Percentiles rank a stretch among this genome's conserved stretches.
These are phyloP conservation scores for Tetraselmis striata DNA, from an alignment of 139 green algal genomes.

Conservation along the genomic window DNA sequence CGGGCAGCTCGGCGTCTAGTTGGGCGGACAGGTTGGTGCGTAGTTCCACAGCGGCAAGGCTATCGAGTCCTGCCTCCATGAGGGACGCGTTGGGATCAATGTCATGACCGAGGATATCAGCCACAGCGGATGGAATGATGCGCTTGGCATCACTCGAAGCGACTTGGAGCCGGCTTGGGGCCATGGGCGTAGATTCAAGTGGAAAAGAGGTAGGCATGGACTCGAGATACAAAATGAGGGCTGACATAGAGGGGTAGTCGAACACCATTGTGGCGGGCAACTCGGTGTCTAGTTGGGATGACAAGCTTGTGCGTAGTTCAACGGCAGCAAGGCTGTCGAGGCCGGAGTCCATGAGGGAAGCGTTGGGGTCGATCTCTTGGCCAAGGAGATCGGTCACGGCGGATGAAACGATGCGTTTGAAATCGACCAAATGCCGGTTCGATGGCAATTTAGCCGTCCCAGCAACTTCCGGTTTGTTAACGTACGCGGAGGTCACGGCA, in stretches of 20 bases:
- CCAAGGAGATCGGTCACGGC: conserved; percentile 18
- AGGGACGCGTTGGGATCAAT: conserved; percentile 14
- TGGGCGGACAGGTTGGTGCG: conserved; percentile 29
- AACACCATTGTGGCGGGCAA: background rate
- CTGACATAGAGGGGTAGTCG: background rate
- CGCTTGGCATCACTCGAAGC: background rate
- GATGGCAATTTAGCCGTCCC: background rate
- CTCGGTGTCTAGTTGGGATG: background rate
- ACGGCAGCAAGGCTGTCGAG: conserved; percentile 68
- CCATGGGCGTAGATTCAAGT: background rate
- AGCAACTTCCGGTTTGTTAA: background rate
- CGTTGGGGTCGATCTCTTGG: conserved; percentile 17
- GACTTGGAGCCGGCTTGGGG: background rate
- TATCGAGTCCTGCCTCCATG: conserved; percentile 36
- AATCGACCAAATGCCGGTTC: background rate
- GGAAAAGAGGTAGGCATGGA: background rate
- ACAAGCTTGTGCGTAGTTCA: background rate
- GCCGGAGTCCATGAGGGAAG: conserved; percentile 61
- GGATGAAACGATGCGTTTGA: background rate
- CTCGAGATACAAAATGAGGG: background rate
- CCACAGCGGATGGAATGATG: background rate
- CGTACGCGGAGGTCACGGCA: no score
- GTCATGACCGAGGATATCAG: background rate
- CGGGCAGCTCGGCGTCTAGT: conserved; percentile 31
- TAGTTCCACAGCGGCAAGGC: conserved; percentile 32